Evolutionary conservation across 352 stramenopile genomes (phyloP).

Genomic region (Phytophthora litchii): DNA sequence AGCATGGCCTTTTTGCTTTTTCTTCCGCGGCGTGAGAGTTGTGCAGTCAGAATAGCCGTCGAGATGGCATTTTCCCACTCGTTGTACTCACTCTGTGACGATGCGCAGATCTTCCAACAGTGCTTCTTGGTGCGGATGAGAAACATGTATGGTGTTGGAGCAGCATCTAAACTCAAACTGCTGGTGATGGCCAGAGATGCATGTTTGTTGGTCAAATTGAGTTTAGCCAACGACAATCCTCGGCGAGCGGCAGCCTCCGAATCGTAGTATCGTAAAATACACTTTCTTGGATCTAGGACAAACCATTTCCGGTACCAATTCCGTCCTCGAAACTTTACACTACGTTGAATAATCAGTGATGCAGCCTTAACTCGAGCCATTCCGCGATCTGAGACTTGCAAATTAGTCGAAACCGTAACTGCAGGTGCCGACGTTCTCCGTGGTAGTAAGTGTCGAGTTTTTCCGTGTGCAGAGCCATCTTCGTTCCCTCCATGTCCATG

Average conservation of each 20-base stretch:
- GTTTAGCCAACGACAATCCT: constrained; percentile 63
- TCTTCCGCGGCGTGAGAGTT: constrained; percentile 49
- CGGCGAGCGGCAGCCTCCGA: constrained; percentile 61
- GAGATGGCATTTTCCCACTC: constrained; percentile 82
- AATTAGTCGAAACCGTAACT: constrained; percentile 14
- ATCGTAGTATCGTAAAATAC: constrained; percentile 77
- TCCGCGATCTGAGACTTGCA: constrained; percentile 2
- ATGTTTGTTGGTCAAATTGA: constrained; percentile 70
- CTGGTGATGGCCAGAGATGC: constrained; percentile 69
- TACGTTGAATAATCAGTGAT: constrained; percentile 72
- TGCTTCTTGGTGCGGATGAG: constrained; percentile 65
- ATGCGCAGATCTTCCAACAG: constrained; percentile 75
- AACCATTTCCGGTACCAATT: constrained; percentile 89
- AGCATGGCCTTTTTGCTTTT: constrained; percentile 39
- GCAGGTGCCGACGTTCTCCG: constrained; percentile 24
- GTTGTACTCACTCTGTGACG: constrained; percentile 58
- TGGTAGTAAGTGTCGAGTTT: constrained; percentile 32
- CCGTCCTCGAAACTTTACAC: constrained; percentile 68
- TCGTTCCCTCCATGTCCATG: constrained; percentile 29
- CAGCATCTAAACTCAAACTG: constrained; percentile 51
- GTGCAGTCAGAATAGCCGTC: constrained; percentile 62
- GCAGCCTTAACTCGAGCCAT: constrained; percentile 48
- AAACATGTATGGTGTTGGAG: constrained; percentile 75
- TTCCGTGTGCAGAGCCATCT: constrained; percentile 25
- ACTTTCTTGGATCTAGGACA: constrained; percentile 65